Base-by-base conservation (phyloP, 2,329 filamentous ascomycete genomes). In the Gnomoniopsis sp. region DNA sequence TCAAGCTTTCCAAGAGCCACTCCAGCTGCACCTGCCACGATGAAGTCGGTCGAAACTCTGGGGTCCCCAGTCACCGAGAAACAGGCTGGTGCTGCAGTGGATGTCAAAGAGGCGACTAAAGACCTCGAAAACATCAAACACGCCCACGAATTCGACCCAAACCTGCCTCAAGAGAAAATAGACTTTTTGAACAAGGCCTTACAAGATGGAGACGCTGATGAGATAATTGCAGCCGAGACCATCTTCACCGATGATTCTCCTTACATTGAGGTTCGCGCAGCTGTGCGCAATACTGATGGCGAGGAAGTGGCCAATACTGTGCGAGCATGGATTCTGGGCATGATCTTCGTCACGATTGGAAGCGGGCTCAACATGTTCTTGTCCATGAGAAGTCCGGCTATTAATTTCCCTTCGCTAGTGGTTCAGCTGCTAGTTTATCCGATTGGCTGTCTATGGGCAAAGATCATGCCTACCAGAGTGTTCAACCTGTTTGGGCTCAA, bases 281-380 rank as follows among this genome's bases (percentile, higher is more conserved):
- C 75, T n/a, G 78, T 80, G 11, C 72, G 74, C 22, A 74, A 75
- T 50, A 72, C 68, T 2, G 77, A 80, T 63, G 72, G 71, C n/a
- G 75, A 71, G 36, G 75, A 75, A 55, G 67, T 70, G n/a, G 71
- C 73, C 21, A 75, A 74, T 53, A 79, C 76, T 2, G 64, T 79
- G 11, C 71, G 76, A 26, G 75, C 76, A 55, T 79, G 77, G 77
- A 61, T 77, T 10, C 62, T 79, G 7, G 76, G 76, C 30, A 71
- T 77, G 63, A 63, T 77, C 17, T 78, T 78, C 59, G 74, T 77
- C 15, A 75, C 76, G 0, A 55, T 77, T 19, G 74, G 72, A 2
- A 74, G 71, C 22, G 77, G 73, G 1, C 58, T 72, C 36, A 74
- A 74, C 63, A 72, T 72, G 70, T 68, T 74, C 41, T 52, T 74